These are phyloP conservation scores for Rutstroemia sp. DNA, from an alignment of 2,329 filamentous ascomycete genomes.

Conservation along the genomic window DNA sequence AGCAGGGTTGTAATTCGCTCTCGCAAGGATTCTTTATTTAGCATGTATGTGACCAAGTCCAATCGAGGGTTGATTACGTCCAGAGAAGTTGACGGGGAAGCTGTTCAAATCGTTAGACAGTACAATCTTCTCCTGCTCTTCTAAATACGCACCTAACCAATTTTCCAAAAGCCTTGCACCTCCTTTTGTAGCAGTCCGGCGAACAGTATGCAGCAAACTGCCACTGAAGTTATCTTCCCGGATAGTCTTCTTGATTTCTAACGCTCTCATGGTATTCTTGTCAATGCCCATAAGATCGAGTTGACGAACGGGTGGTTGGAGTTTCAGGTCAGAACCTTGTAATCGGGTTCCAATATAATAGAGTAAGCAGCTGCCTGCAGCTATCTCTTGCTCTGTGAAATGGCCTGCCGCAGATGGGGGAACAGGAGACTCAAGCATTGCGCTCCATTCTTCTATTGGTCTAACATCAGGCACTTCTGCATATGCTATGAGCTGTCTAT, in stretches of 20 bases:
- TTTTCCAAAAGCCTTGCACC: constrained; percentile 77
- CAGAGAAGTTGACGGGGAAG: constrained; percentile 81
- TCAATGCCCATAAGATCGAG: constrained; percentile 85
- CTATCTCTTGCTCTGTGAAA: constrained; percentile 64
- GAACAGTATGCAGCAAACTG: constrained; percentile 82
- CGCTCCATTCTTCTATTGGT: constrained; percentile 51
- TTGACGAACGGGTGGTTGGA: constrained; percentile 74
- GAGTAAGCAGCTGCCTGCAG: constrained; percentile 73
- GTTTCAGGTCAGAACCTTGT: constrained; percentile 68
- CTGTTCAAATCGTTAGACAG: constrained; percentile 29
- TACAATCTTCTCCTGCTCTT: neutral
- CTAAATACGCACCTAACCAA: constrained; percentile 57
- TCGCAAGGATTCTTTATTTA: constrained; percentile 57
- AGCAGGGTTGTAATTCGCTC: constrained; percentile 64
- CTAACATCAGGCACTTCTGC: constrained; percentile 38
- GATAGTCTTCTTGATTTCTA: constrained; percentile 84
- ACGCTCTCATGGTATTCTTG: constrained; percentile 78
- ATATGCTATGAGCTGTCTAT: constrained; percentile 70
- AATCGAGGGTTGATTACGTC: constrained; percentile 70
- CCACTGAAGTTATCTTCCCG: constrained; percentile 72
- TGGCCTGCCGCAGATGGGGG: constrained; percentile 40
- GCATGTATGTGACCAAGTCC: constrained; percentile 71
- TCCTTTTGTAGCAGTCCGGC: constrained; percentile 84
- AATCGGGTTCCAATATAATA: constrained; percentile 77
- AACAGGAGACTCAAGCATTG: constrained; percentile 70